Conservation (phyloP, 441 rosid genomes). For the Populus hybrid region DNA sequence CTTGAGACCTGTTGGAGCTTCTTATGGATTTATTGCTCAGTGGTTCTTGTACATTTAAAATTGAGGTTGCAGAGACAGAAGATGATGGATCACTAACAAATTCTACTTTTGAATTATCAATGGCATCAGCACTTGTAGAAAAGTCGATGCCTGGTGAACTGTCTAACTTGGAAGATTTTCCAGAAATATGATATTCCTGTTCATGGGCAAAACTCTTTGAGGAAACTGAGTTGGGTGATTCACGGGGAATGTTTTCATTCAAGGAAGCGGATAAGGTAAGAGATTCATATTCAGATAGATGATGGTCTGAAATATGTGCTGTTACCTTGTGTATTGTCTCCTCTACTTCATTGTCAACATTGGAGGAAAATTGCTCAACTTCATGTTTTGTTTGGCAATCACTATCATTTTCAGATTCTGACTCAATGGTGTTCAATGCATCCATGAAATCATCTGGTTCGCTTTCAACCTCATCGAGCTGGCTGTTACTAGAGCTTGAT, state of each 20-base stretch:
- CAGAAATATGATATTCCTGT: constrained; percentile 28
- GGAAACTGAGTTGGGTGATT: constrained; percentile 26
- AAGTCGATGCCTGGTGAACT: constrained; percentile 24
- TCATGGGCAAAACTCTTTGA: constrained; percentile 25
- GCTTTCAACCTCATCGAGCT: constrained; percentile 60
- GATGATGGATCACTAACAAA: constrained; percentile 30
- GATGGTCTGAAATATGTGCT: constrained; percentile 21
- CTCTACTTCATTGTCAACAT: constrained; percentile 27
- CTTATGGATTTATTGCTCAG: constrained; percentile 9
- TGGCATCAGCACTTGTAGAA: constrained; percentile 25
- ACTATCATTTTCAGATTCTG: constrained; percentile 69
- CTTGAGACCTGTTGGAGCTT: constrained; percentile 28
- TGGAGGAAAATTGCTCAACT: constrained; percentile 32
- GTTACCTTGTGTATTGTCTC: constrained; percentile 19
- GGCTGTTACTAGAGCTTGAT: constrained; percentile 30
- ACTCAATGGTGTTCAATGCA: constrained; percentile 82
- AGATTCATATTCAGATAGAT: constrained; percentile 18
- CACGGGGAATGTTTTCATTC: constrained; percentile 17
- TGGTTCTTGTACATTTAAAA: constrained; percentile 29
- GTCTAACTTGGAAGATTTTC: constrained; percentile 31
- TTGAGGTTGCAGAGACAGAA: constrained; percentile 24
- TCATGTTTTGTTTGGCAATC: constrained; percentile 51
- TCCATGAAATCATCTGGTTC: constrained; percentile 75
- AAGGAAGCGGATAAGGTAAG: constrained; percentile 24
- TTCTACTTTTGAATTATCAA: constrained; percentile 30